Base-by-base conservation (phyloP, 2,329 filamentous ascomycete species). In the Fusarium tuaranense region DNA sequence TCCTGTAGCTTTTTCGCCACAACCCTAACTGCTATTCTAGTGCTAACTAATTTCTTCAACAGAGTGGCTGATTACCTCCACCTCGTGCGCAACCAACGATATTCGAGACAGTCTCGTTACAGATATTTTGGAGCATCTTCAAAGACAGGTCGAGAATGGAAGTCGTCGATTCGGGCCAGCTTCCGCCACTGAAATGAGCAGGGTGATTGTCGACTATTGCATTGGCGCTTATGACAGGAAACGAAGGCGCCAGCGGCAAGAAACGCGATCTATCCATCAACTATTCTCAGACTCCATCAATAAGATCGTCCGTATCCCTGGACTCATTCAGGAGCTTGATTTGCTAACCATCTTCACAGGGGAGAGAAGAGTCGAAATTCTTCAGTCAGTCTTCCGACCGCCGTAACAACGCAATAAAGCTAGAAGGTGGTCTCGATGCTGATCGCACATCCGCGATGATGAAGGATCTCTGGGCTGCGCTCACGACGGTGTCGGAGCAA, bases 171-270 rank as follows among this genome's bases (percentile, higher is more conserved):
- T 4, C 36, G 63, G 16, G 14, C 65, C 64, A 7, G 25, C 18
- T 5, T 61, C 55, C n/a, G 63, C 65, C 1, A 3, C 61, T 30
- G 69, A 72, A 18, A 72, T 76, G 71, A 64, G 51, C 27, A 39
- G 30, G 25, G n/a, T 69, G 1, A 68, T 76, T n/a, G 68, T 74
- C 4, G 67, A 76, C 58, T 69, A 64, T 18, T 76, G 73, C 18
- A 44, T 76, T 14, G 70, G 61, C 3, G 53, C 63, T 7, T 71
- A 69, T 32, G 70, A 74, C 10, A 62, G 66, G 34, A 32, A 36
- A 16, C 44, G 14, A 14, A 65, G 2, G 20, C 53, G 18, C 8
- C 18, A 27, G 25, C 22, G 22, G 22, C 22, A 25, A 27, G 30
- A 36, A 25, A 25, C 22, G 25, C n/a, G 30, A 7, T 44, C 59